phyloP scores from a whole-genome alignment of 2,329 filamentous ascomycete species.

The Sporothrix luriei region DNA sequence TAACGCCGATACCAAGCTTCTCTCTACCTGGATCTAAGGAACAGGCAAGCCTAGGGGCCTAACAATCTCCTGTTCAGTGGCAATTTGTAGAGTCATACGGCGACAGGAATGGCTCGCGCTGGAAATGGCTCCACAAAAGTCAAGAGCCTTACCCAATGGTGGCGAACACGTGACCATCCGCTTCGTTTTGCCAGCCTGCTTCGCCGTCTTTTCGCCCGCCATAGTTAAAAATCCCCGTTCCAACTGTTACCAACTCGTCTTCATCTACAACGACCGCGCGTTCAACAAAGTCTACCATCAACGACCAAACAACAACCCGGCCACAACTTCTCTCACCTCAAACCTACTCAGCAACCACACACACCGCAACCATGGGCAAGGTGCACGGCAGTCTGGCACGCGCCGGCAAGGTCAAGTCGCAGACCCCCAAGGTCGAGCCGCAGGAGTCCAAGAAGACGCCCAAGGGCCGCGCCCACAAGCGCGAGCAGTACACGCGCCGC shows the following conservation, averaged over 20 bases:
- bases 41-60: not conserved
- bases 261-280: not conserved
- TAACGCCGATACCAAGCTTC: no score
- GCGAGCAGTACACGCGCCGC: constrained; percentile 91
- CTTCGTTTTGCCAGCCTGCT: not conserved
- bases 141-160: not conserved
- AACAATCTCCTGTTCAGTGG: not conserved
- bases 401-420: constrained; percentile 92
- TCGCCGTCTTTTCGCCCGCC: constrained; percentile 11
- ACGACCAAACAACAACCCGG: not conserved
- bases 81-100: constrained; percentile 20
- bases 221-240: not conserved
- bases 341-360: not conserved
- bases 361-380: constrained; percentile 35
- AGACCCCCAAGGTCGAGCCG: constrained; percentile 86
- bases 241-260: not conserved
- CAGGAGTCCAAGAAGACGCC: constrained; percentile 97
- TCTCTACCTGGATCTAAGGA: constrained; percentile 18
- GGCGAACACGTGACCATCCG: constrained; percentile 23
- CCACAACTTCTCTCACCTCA: not conserved
- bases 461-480: constrained; percentile 97
- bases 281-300: not conserved
- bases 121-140: not conserved
- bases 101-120: not conserved
- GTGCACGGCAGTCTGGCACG: constrained; percentile 37